These are phyloP conservation scores for Cronartium ribicola DNA, from an alignment of 1,284 basidiomycete species.

Conservation along the genomic window DNA sequence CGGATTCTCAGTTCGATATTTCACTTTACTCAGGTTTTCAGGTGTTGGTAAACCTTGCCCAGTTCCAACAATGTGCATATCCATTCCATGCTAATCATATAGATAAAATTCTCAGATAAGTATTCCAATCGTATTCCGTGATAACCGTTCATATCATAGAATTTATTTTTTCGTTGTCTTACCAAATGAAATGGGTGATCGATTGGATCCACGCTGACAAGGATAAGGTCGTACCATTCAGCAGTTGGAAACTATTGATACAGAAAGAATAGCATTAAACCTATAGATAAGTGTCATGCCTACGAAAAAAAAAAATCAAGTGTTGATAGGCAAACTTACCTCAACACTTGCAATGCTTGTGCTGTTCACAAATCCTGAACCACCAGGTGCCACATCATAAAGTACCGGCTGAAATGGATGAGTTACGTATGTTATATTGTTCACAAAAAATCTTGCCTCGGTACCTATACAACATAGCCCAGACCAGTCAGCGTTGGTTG, in stretches of 20 bases:
- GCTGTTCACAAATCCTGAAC: background rate
- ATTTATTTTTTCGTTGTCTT: background rate
- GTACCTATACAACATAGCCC: no score
- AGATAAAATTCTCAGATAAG: no score
- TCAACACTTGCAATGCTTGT: background rate
- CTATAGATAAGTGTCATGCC: no score
- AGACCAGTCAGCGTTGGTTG: no score
- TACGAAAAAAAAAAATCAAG: background rate
- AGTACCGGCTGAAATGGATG: constrained; percentile 13
- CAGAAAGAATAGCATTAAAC: background rate
- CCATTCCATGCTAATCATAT: constrained; percentile 25
- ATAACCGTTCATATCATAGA: no score
- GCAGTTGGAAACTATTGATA: background rate
- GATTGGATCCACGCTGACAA: background rate
- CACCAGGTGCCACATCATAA: constrained; percentile 9
- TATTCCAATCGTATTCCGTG: no score
- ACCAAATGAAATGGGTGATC: constrained; percentile 11
- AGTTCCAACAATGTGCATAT: constrained; percentile 37
- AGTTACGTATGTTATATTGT: background rate
- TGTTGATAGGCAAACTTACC: background rate
- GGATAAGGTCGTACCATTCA: constrained; percentile 9
- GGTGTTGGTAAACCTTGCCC: constrained; percentile 17
- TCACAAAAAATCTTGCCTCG: constrained; percentile 1
- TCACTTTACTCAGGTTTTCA: background rate
- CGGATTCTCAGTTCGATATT: constrained; percentile 12